These are phyloP conservation scores for Torulaspora indica DNA, from an alignment of 805 yeast species.

Conservation along the genomic window DNA sequence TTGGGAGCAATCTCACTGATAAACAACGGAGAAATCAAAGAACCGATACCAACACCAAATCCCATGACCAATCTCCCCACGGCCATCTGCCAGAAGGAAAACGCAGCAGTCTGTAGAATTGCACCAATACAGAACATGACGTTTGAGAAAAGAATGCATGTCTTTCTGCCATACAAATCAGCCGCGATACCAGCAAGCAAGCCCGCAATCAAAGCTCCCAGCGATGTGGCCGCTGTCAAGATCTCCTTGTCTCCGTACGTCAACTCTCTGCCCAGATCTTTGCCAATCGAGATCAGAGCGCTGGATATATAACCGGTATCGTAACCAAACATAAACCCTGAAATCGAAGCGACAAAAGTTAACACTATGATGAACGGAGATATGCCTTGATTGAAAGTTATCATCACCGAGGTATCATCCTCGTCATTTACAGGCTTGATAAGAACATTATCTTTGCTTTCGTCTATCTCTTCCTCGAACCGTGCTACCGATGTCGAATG, in stretches of 20 bases:
- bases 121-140: conserved; percentile 81
- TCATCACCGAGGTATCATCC: conserved; percentile 45
- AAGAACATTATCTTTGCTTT: conserved; percentile 22
- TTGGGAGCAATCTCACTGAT: conserved; percentile 91
- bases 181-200: conserved; percentile 75
- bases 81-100: conserved; percentile 84
- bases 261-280: conserved; percentile 59
- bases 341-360: conserved; percentile 76
- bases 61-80: conserved; percentile 91
- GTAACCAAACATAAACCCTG: conserved; percentile 96
- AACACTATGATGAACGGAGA: conserved; percentile 61
- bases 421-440: conserved; percentile 44
- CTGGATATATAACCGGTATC: conserved; percentile 97
- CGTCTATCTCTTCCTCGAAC: conserved; percentile 10
- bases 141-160: conserved; percentile 78
- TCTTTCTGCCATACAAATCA: conserved; percentile 79
- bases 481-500: conserved; percentile 8
- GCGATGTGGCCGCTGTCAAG: conserved; percentile 89
- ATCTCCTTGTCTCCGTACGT: conserved; percentile 79
- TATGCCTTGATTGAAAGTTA: conserved; percentile 50
- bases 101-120: conserved; percentile 74
- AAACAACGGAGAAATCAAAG: conserved; percentile 89
- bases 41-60: conserved; percentile 93
- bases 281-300: conserved; percentile 80
- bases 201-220: conserved; percentile 85